Evolutionary conservation across 306 rosid genomes (phyloP).

Genomic region (Hippophae tibetana): DNA sequence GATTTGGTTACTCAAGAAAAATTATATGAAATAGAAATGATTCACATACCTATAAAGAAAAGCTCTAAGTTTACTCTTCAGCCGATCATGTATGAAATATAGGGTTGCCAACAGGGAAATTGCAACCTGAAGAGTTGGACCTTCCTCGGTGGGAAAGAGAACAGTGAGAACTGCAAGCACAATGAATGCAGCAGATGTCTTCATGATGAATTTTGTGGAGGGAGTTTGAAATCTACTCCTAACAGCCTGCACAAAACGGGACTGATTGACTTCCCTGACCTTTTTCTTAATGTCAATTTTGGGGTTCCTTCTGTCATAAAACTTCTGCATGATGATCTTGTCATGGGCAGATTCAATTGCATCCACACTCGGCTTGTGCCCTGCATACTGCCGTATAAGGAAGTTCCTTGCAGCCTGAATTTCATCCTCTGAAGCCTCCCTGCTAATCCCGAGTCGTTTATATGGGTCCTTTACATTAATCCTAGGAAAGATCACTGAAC

Average conservation of each 20-base stretch:
- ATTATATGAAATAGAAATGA: constrained; percentile 9
- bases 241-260: constrained; percentile 57
- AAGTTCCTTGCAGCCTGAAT: constrained; percentile 93
- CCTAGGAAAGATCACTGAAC: constrained; percentile 83
- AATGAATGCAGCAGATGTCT: constrained; percentile 55
- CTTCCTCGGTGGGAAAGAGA: constrained; percentile 91
- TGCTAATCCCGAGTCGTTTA: constrained; percentile 90
- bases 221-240: constrained; percentile 80
- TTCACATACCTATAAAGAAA: constrained; percentile 67
- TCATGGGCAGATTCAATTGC: constrained; percentile 95
- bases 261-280: constrained; percentile 67
- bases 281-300: constrained; percentile 78
- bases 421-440: constrained; percentile 93
- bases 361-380: constrained; percentile 86
- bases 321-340: constrained; percentile 82
- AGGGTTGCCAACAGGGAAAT: constrained; percentile 72
- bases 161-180: constrained; percentile 69
- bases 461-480: constrained; percentile 86
- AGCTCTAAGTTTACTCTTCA: constrained; percentile 69
- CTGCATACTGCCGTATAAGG: constrained; percentile 65
- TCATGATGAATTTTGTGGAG: constrained; percentile 59
- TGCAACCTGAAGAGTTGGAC: constrained; percentile 95
- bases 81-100: constrained; percentile 63
- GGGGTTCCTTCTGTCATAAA: constrained; percentile 73
- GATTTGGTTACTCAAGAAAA: constrained; percentile 7